These are phyloP conservation scores for Zostera marina DNA, from an alignment of 116 monocot species.

Conservation along the genomic window DNA sequence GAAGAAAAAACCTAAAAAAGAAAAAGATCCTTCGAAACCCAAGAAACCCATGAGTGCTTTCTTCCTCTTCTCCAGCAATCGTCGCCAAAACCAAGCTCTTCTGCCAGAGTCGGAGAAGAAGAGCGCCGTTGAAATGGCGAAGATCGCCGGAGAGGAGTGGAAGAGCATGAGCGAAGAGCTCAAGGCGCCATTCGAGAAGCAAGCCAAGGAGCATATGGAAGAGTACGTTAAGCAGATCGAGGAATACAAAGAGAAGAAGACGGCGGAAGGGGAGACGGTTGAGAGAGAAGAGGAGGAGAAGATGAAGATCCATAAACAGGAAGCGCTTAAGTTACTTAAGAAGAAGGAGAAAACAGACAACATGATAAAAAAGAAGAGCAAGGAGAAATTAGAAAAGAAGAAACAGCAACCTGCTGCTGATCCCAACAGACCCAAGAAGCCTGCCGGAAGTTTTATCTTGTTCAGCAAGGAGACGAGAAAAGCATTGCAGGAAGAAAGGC, in stretches of 20 bases:
- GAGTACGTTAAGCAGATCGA: constrained; percentile 44
- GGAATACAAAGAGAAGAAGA: constrained; percentile 45
- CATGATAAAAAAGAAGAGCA: constrained; percentile 81
- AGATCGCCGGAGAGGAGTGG: constrained; percentile 89
- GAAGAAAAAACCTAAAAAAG: constrained; percentile 17
- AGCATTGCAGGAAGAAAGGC: constrained; percentile 25
- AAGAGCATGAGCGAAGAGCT: constrained; percentile 49
- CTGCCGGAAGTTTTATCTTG: constrained; percentile 49
- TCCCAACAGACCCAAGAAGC: constrained; percentile 80
- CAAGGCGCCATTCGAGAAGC: constrained; percentile 52
- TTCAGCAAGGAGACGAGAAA: constrained; percentile 80
- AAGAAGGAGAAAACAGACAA: constrained; percentile 81
- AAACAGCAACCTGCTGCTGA: constrained; percentile 41
- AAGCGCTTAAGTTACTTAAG: constrained; percentile 82
- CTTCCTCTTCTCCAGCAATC: constrained; percentile 50
- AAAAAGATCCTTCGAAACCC: constrained; percentile 77
- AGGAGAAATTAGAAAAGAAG: constrained; percentile 36
- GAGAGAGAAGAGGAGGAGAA: constrained; percentile 62
- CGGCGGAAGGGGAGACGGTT: constrained; percentile 34
- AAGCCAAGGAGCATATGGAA: constrained; percentile 43
- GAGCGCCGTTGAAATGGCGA: constrained; percentile 62
- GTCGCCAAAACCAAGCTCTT: constrained; percentile 27
- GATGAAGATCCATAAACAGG: constrained; percentile 69
- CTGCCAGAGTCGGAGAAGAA: constrained; percentile 31
- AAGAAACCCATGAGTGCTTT: constrained; percentile 74